Evolutionary conservation across 2,329 filamentous ascomycete species (phyloP).

Genomic region (Penicillium sp.): DNA sequence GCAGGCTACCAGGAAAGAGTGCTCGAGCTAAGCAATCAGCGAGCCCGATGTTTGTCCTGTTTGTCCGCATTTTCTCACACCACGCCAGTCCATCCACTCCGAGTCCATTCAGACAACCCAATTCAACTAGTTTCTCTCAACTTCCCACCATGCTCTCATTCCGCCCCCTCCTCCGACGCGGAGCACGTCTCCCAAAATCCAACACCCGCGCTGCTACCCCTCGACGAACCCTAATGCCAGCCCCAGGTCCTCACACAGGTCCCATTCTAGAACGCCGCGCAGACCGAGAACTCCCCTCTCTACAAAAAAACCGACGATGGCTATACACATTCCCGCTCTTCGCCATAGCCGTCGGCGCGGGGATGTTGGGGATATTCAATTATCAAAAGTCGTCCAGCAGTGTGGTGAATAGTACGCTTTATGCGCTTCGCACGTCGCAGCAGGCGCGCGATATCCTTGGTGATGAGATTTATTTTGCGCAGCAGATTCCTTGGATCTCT

Average conservation of each 20-base stretch:
- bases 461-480: slow-evolving; percentile 81
- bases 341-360: slow-evolving; percentile 68
- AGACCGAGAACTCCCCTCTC: slow-evolving; percentile 57
- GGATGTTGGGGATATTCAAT: slow-evolving; percentile 92
- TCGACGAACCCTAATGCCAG: slow-evolving; percentile 54
- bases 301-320: slow-evolving; percentile 63
- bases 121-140: neutral
- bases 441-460: slow-evolving; percentile 78
- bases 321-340: slow-evolving; percentile 79
- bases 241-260: slow-evolving; percentile 55
- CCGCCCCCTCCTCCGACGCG: slow-evolving; percentile 19
- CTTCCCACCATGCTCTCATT: slow-evolving; percentile 16
- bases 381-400: slow-evolving; percentile 94
- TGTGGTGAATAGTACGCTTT: slow-evolving; percentile 84
- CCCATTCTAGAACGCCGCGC: slow-evolving; percentile 57
- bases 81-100: slow-evolving; percentile 5
- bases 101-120: slow-evolving; percentile 10
- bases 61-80: slow-evolving; percentile 18
- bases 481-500: slow-evolving; percentile 79
- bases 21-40: neutral
- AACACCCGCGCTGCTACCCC: slow-evolving; percentile 15
- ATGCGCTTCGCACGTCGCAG: slow-evolving; percentile 82
- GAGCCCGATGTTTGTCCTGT: slow-evolving; percentile 33
- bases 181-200: slow-evolving; percentile 4
- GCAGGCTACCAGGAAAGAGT: neutral